A percentile compares a stretch with the other conserved stretches of the same genome.
Conservation (phyloP, 1,284 basidiomycete species). For the Wolfiporia cocos region DNA sequence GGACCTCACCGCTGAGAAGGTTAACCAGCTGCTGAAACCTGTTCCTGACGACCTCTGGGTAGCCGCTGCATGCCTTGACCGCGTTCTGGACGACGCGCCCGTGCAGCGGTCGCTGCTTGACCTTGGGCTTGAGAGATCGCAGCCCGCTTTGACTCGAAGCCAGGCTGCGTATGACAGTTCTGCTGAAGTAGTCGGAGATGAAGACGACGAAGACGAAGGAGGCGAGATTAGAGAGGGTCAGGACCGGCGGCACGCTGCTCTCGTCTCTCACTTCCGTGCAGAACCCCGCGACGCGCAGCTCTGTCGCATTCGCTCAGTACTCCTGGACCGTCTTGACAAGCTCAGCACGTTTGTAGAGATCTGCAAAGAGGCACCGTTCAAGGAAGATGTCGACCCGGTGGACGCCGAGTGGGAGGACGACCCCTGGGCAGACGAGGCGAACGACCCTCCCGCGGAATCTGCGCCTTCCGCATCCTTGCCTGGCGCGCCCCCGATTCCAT, state of each 20-base stretch:
- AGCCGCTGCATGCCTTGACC: slow-evolving; percentile 63
- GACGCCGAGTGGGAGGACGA: slow-evolving; percentile 75
- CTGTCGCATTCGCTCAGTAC: slow-evolving; percentile 52
- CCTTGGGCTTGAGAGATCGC: slow-evolving; percentile 55
- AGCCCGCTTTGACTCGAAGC: slow-evolving; percentile 39
- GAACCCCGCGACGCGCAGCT: slow-evolving; percentile 54
- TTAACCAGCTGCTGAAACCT: slow-evolving; percentile 43
- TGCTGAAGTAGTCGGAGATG: slow-evolving; percentile 16
- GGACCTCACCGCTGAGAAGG: slow-evolving; percentile 42
- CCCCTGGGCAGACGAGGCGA: slow-evolving; percentile 62
- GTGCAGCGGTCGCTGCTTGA: slow-evolving; percentile 54
- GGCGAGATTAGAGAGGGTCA: slow-evolving; percentile 7
- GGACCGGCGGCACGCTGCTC: slow-evolving; percentile 19
- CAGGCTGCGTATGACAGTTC: slow-evolving; percentile 26
- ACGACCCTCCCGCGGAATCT: slow-evolving; percentile 15
- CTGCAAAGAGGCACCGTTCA: slow-evolving; percentile 33
- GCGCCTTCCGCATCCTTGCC: slow-evolving; percentile 21
- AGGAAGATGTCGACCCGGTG: slow-evolving; percentile 20
- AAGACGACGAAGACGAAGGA: slow-evolving; percentile 15
- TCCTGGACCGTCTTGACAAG: slow-evolving; percentile 59
- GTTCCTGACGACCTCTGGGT: slow-evolving; percentile 70
- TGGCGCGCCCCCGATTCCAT: slow-evolving; percentile 38
- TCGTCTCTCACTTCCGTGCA: slow-evolving; percentile 46
- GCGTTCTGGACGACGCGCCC: slow-evolving; percentile 50
- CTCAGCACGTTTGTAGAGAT: slow-evolving; percentile 65